Conservation (phyloP, 2,329 filamentous ascomycete genomes). For the Stachybotrys chartarum region DNA sequence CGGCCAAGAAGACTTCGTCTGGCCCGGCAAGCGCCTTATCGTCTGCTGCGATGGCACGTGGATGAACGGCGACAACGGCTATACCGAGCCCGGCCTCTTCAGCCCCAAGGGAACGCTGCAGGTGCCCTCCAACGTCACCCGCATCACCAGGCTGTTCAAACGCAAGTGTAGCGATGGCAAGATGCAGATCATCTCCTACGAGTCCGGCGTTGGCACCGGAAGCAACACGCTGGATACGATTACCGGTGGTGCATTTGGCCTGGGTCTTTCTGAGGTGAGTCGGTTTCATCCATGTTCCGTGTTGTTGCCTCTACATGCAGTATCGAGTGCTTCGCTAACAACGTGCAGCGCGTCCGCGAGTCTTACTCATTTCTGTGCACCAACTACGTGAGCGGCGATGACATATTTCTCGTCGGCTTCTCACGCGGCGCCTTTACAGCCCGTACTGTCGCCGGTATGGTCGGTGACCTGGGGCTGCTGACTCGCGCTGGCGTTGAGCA, state of each 20-base stretch:
- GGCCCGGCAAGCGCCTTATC: slow-evolving; percentile 36
- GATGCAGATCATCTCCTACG: slow-evolving; percentile 54
- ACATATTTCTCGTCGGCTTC: slow-evolving; percentile 50
- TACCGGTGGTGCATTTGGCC: slow-evolving; percentile 47
- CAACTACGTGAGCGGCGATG: slow-evolving; percentile 52
- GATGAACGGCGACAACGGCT: slow-evolving; percentile 46
- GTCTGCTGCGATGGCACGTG: slow-evolving; percentile 48
- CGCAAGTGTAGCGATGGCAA: slow-evolving; percentile 41
- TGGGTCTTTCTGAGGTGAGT: slow-evolving; percentile 44
- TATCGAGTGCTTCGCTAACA: slow-evolving; percentile 2
- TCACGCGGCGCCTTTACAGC: slow-evolving; percentile 53
- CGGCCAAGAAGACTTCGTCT: not conserved
- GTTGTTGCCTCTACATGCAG: not conserved
- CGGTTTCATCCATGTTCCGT: not conserved
- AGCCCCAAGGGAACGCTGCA: slow-evolving; percentile 34
- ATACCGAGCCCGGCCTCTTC: slow-evolving; percentile 29
- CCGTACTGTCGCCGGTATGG: slow-evolving; percentile 47
- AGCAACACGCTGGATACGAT: slow-evolving; percentile 41
- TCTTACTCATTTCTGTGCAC: slow-evolving; percentile 56
- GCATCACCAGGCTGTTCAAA: slow-evolving; percentile 50
- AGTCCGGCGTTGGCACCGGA: slow-evolving; percentile 52
- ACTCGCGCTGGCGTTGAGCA: slow-evolving; percentile 45
- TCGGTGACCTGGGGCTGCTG: slow-evolving; percentile 42
- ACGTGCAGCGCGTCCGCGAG: slow-evolving; percentile 44
- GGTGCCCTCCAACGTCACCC: slow-evolving; percentile 53